phyloP scores from a whole-genome alignment of 176 grass and related monocot species.

The Cenchrus purpureus region DNA sequence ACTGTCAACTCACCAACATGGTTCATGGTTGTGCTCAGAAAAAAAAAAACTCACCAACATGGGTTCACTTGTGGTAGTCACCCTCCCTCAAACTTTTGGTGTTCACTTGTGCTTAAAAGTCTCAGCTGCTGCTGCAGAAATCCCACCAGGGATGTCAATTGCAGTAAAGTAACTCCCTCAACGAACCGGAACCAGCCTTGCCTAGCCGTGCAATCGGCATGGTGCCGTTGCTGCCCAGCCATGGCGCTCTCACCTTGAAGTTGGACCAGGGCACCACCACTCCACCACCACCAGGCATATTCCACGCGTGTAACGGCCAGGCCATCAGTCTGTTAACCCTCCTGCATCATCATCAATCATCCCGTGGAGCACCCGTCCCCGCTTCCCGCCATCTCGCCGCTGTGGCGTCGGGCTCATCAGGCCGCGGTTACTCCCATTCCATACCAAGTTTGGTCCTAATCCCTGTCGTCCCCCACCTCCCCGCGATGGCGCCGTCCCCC shows the following conservation, averaged over 20 bases:
- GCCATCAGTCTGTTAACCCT: not conserved
- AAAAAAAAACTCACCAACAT: too few relatives aligned
- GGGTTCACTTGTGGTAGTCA: not conserved
- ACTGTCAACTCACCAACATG: not conserved
- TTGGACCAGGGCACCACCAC: not conserved
- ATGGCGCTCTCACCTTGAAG: not conserved
- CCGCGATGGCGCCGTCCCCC: not conserved
- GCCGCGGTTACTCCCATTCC: not conserved
- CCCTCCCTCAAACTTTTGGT: not conserved
- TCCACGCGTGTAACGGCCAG: constrained; percentile 6
- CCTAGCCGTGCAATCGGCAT: not conserved
- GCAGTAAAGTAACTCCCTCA: not conserved
- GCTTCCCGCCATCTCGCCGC: not conserved
- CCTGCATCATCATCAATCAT: not conserved
- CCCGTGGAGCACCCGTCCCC: too few relatives aligned
- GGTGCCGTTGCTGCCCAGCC: not conserved
- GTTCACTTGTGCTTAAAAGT: not conserved
- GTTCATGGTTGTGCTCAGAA: not conserved
- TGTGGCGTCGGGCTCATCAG: not conserved
- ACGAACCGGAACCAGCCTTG: not conserved
- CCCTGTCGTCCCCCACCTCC: too few relatives aligned
- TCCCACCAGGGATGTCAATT: too few relatives aligned
- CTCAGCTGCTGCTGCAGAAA: not conserved
- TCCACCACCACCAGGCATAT: constrained; percentile 6
- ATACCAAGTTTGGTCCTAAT: not conserved